Conservation (phyloP, 345 rosid species). For the Brassica napus region DNA sequence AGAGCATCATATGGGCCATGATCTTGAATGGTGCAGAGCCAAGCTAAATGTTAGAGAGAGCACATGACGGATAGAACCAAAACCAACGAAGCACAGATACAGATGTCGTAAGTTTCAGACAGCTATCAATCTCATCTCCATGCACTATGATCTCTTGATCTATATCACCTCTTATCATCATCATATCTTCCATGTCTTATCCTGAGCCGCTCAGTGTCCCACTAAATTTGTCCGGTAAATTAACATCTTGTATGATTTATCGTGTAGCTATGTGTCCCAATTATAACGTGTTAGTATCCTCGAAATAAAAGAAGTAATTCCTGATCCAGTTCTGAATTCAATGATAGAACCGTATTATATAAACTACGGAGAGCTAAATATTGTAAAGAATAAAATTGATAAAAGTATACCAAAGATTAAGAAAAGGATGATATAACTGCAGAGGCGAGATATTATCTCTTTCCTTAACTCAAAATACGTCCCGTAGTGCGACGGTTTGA, state of each 20-base stretch:
- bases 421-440: no score
- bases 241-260: conserved; percentile 1
- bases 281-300: not conserved
- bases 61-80: conserved; percentile 33
- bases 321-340: not conserved
- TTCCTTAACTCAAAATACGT: no score
- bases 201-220: conserved; percentile 3
- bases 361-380: no score
- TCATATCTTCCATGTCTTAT: conserved; percentile 23
- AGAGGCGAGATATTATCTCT: no score
- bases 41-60: conserved; percentile 23
- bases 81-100: conserved; percentile 12
- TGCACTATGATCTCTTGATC: conserved; percentile 14
- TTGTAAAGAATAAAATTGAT: no score
- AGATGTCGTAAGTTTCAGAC: conserved; percentile 13
- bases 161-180: conserved; percentile 5
- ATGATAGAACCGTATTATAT: no score
- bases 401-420: no score
- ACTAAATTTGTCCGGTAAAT: conserved; percentile 4
- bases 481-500: no score
- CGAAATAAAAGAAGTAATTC: not conserved
- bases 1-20: conserved; percentile 36
- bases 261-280: not conserved
- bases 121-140: conserved; percentile 25
- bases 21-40: conserved; percentile 32